Conservation (phyloP, 768 basidiomycete genomes). For the Suillus subaureus region DNA sequence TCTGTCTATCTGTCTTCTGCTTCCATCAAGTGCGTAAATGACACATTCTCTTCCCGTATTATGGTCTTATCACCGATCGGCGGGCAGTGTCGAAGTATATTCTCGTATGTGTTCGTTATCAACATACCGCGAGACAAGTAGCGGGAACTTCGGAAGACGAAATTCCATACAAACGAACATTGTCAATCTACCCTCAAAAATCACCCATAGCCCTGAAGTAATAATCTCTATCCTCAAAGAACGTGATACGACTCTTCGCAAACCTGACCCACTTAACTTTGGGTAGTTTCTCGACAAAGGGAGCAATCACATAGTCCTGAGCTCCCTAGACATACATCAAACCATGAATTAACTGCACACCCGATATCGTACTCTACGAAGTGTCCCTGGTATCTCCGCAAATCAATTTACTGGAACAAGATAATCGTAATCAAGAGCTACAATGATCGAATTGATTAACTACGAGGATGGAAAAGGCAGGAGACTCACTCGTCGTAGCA, state of each 20-base stretch:
- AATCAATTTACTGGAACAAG: no score
- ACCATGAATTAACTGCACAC: no score
- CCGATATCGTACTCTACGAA: no score
- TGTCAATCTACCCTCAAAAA: constrained; percentile 15
- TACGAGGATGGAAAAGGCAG: no score
- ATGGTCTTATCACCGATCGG: neutral
- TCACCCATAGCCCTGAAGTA: constrained; percentile 20
- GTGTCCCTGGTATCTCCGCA: no score
- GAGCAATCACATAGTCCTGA: constrained; percentile 34
- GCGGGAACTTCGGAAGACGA: neutral
- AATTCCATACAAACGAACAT: neutral
- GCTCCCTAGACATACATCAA: no score
- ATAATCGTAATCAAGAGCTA: no score
- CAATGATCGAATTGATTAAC: no score
- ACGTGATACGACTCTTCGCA: constrained; percentile 29
- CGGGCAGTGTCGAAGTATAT: neutral
- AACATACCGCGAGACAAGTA: neutral
- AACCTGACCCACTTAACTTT: constrained; percentile 40
- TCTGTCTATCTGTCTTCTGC: neutral
- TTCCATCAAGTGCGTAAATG: neutral
- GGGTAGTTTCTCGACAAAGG: constrained; percentile 35
- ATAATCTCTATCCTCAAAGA: constrained; percentile 23
- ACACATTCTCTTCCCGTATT: neutral
- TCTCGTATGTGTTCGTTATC: neutral
- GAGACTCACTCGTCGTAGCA: no score